phyloP scores from a whole-genome alignment of 1,284 basidiomycete genomes.

The Moniliophthora roreri region DNA sequence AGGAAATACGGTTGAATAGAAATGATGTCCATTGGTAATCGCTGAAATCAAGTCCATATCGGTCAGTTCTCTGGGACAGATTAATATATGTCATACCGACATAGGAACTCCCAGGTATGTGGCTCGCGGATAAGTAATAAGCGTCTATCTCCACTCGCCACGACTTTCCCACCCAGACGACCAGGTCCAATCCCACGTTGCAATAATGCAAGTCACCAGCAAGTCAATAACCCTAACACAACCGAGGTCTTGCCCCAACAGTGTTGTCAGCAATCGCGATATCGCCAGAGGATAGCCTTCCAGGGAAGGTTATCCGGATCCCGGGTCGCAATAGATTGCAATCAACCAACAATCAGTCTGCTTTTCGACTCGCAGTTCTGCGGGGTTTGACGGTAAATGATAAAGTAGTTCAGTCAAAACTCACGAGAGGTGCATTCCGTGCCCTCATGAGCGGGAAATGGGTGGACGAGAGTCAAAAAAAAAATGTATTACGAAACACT shows the following conservation, averaged over 20 bases:
- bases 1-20: neutral
- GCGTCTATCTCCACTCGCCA: slow-evolving; percentile 4
- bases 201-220: neutral
- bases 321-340: too few species aligned
- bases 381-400: too few species aligned
- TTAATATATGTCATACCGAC: neutral
- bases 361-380: too few species aligned
- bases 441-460: too few species aligned
- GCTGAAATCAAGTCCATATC: slow-evolving; percentile 4
- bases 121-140: neutral
- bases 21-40: neutral
- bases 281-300: neutral
- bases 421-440: too few species aligned
- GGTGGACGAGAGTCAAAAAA: too few species aligned
- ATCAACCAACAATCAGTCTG: too few species aligned
- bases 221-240: slow-evolving; percentile 2
- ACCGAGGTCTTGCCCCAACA: neutral
- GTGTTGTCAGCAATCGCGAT: neutral
- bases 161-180: neutral
- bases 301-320: too few species aligned
- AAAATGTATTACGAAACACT: too few species aligned
- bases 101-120: neutral
- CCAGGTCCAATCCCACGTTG: neutral
- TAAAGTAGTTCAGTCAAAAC: too few species aligned
- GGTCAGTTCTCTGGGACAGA: neutral